Conservation (phyloP, 352 stramenopile species). For the Pythium oligandrum region DNA sequence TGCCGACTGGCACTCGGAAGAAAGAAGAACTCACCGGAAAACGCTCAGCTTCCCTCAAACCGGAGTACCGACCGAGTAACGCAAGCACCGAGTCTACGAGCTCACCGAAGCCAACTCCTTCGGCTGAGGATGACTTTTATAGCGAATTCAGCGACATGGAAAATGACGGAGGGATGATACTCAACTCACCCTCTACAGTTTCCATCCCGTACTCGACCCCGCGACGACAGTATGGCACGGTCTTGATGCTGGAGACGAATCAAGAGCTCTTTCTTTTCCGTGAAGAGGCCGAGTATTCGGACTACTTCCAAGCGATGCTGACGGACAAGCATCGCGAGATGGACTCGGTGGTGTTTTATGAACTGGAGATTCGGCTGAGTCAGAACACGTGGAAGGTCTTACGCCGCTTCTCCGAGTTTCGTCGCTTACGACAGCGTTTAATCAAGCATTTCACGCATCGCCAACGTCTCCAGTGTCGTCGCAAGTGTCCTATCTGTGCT, state of each 20-base stretch:
- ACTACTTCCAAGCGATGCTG: conserved; percentile 52
- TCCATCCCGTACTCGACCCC: not conserved
- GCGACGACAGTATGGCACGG: conserved; percentile 18
- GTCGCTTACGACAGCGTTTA: conserved; percentile 43
- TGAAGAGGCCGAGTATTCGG: conserved; percentile 77
- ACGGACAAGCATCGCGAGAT: conserved; percentile 43
- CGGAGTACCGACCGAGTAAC: too few relatives aligned
- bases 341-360: conserved; percentile 61
- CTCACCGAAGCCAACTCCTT: too few relatives aligned
- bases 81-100: too few relatives aligned
- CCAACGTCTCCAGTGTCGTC: conserved; percentile 13
- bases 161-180: too few relatives aligned
- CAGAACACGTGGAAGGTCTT: conserved; percentile 53
- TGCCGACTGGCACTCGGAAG: too few relatives aligned
- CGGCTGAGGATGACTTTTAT: too few relatives aligned
- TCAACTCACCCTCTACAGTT: too few relatives aligned
- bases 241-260: conserved; percentile 29
- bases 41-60: too few relatives aligned
- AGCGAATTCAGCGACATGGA: too few relatives aligned
- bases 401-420: conserved; percentile 76
- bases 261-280: conserved; percentile 51
- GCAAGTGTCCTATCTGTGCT: conserved; percentile 50
- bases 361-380: conserved; percentile 61
- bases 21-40: too few relatives aligned
- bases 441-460: conserved; percentile 51